Base-by-base conservation (phyloP, 108 stramenopile species). In the Seminavis robusta region DNA sequence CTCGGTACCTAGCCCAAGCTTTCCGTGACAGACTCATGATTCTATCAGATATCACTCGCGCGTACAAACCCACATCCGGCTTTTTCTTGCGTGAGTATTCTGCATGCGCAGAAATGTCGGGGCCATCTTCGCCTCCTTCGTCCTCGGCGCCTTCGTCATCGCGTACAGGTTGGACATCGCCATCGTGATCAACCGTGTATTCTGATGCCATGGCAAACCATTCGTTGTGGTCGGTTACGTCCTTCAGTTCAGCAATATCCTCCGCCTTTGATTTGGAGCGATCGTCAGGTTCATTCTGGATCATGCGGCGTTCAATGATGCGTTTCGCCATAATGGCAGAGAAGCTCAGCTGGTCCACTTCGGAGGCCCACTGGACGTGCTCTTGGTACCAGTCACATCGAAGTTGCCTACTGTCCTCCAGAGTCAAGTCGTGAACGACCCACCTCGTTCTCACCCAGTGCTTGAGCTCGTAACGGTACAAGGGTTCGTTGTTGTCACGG, bases 361-460 rank as follows among this genome's bases (percentile, higher is more conserved):
- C 68, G 0, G 61, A 75, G 3, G 20, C 62, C 89, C 89, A 90
- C 39, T 61, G 77, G 27, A 74, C 45, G 40, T 86, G 83, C 52
- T 90, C 89, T 32, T 67, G 71, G 57, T 83, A 90, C 89, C 89
- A 90, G 40, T 90, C 81, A 48, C 89, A 90, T 36, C 89, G 82
- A 4, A 90, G 57, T 36, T 80, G 67, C 31, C 79, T 69, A 33
- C 67, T 76, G 37, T 86, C 89, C 48, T 78, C 81, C 30, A 79
- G 44, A 26, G 69, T 61, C 44, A 84, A 53, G 48, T 90, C 78
- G 63, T 90, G 83, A 3, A 90, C 39, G 30, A 90, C 52, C 89
- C 89, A 90, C 26, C 76, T 67, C 3, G 79, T 69, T 28, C 85
- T 78, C 20, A 84, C 81, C 66, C 83, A 90, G 46, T 83, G 73